Conservation (phyloP, 139 green algal genomes). For the Astrephomene gubernaculifera region DNA sequence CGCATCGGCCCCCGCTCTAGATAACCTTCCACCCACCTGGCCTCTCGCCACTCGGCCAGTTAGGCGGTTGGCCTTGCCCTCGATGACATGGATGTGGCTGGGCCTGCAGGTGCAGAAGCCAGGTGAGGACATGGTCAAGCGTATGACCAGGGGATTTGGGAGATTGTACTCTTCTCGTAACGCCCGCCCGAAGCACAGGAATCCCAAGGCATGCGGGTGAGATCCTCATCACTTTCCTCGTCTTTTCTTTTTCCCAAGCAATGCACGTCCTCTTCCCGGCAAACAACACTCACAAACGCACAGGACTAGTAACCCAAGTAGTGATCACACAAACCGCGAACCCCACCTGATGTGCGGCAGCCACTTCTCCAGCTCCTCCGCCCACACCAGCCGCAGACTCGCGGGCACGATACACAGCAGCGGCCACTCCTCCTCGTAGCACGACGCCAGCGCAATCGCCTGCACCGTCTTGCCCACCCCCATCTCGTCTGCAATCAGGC, state of each 20-base stretch:
- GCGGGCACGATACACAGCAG: slow-evolving; percentile 92
- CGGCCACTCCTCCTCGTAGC: slow-evolving; percentile 93
- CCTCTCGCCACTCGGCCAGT: neutral
- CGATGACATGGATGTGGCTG: slow-evolving; percentile 75
- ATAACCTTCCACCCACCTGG: neutral
- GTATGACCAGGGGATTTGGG: too few species aligned
- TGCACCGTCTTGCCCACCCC: slow-evolving; percentile 95
- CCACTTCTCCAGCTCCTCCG: slow-evolving; percentile 96
- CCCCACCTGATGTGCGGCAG: slow-evolving; percentile 77
- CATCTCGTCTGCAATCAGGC: slow-evolving; percentile 96
- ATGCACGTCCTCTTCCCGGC: too few species aligned
- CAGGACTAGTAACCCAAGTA: too few species aligned
- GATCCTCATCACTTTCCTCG: too few species aligned
- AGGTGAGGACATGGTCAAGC: neutral
- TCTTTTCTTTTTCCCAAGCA: too few species aligned
- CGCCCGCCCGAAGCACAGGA: too few species aligned
- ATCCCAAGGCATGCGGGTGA: too few species aligned
- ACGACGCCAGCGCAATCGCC: slow-evolving; percentile 88
- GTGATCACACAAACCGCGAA: too few species aligned
- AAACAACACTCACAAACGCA: too few species aligned
- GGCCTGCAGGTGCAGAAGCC: neutral
- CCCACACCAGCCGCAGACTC: slow-evolving; percentile 91
- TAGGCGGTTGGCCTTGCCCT: slow-evolving; percentile 72
- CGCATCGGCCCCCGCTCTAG: slow-evolving; percentile 1
- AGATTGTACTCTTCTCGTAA: too few species aligned